Base-by-base conservation (phyloP, 768 basidiomycete genomes). In the Suillus hirtellus region DNA sequence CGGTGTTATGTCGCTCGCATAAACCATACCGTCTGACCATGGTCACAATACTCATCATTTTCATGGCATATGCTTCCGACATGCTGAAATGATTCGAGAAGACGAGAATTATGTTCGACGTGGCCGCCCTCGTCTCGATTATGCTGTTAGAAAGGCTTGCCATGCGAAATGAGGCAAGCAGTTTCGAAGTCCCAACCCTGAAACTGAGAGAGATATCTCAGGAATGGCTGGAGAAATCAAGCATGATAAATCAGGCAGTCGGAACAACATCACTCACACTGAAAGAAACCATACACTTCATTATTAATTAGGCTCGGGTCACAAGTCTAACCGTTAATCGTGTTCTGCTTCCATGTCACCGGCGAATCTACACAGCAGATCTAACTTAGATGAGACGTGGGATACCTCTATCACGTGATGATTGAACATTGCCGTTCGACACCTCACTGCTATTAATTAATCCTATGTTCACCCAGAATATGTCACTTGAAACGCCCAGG, bases 401-500 rank as follows among this genome's bases (percentile, higher is more conserved):
- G 24, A 24, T 1, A 2, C 24, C 27, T 27, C 27, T 27, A 27
- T 27, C 27, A 27, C 27, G 27, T 27, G 27, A 27, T 2, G 27
- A 2, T 27, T 27, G 27, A 27, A 27, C 27, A 27, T 27, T 27
- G 27, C 27, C 27, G 27, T 27, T 27, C 31, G 24, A 24, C 24
- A 6, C 31, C 31, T 31, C 31, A 31, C 31, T 31, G 1, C 31
- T 31, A 31, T 31, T 31, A 31, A 1, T 31, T 31, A 31, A 1
- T 31, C 31, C 31, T 37, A 44, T 0, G 12, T 7, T 40, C 52
- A n/a, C 61, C 60, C 46, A 34, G 52, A 62, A 64, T 80, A 81
- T 49, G 64, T 65, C 12, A 80, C 75, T 59, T 75, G 70, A 67
- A 82, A 80, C 2, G 78, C 78, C 80, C 80, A 81, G 1, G 81